Evolutionary conservation across 352 stramenopile species (phyloP).

Genomic region (Phytophthora crassamura): DNA sequence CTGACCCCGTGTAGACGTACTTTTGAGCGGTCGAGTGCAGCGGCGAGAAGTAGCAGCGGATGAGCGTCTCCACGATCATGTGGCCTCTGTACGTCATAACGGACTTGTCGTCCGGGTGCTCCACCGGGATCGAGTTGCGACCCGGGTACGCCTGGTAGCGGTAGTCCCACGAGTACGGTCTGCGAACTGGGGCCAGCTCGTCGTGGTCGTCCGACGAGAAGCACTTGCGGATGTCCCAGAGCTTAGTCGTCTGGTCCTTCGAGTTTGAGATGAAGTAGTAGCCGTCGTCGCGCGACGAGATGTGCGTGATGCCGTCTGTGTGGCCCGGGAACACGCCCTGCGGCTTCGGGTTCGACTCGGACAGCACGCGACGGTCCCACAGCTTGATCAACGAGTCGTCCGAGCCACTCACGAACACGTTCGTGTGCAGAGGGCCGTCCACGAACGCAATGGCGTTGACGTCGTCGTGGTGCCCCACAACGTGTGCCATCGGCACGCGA

Average conservation of each 20-base stretch:
- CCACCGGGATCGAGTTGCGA: constrained; percentile 53
- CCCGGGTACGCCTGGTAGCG: constrained; percentile 83
- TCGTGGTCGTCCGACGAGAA: constrained; percentile 56
- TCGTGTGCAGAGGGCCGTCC: constrained; percentile 79
- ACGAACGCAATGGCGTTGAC: constrained; percentile 89
- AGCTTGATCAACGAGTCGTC: constrained; percentile 88
- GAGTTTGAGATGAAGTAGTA: constrained; percentile 92
- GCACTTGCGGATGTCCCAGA: constrained; percentile 88
- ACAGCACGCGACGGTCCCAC: constrained; percentile 85
- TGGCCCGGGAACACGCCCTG: constrained; percentile 86
- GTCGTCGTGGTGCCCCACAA: constrained; percentile 75
- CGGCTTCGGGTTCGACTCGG: constrained; percentile 70
- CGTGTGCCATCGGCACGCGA: constrained; percentile 70
- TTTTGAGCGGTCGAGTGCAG: constrained; percentile 87
- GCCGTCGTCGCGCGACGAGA: constrained; percentile 83
- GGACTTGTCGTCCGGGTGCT: constrained; percentile 75
- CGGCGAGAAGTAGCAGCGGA: constrained; percentile 89
- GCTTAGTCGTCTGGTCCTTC: constrained; percentile 86
- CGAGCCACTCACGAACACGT: constrained; percentile 87
- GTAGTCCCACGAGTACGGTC: constrained; percentile 83
- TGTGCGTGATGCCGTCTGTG: constrained; percentile 83
- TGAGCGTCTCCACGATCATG: constrained; percentile 82
- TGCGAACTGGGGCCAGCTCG: constrained; percentile 48
- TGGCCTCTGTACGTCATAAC: constrained; percentile 89
- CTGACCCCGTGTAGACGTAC: constrained; percentile 87